Conservation (phyloP, 2,329 filamentous ascomycete genomes). For the Claviceps cyperi region DNA sequence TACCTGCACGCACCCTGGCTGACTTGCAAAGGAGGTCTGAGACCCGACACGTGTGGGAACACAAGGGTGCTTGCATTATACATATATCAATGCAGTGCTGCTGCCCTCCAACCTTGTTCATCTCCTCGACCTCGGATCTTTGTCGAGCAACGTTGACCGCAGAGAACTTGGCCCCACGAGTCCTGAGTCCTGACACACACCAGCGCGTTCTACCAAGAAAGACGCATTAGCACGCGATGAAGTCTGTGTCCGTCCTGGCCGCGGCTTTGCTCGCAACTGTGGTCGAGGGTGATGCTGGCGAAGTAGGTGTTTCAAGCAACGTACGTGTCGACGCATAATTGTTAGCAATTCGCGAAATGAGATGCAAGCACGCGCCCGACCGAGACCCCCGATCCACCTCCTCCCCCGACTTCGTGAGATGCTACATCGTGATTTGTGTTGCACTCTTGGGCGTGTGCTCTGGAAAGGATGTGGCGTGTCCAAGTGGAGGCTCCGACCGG, state of each 20-base stretch:
- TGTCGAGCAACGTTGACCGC: not conserved
- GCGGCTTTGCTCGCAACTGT: slow-evolving; percentile 18
- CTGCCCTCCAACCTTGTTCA: too few species aligned
- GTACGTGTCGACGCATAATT: slow-evolving; percentile 1
- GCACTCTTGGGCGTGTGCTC: not conserved
- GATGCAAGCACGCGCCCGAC: not conserved
- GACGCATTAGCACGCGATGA: slow-evolving; percentile 14
- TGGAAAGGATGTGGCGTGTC: not conserved
- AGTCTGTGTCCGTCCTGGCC: slow-evolving; percentile 17
- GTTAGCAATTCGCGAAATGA: not conserved
- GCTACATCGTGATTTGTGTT: not conserved
- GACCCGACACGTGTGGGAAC: not conserved
- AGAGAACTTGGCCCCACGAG: too few species aligned
- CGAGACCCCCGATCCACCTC: not conserved
- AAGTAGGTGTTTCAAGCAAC: not conserved
- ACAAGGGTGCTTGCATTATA: too few species aligned
- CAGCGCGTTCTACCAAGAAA: not conserved
- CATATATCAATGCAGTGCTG: too few species aligned
- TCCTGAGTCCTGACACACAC: not conserved
- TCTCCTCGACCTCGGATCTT: not conserved
- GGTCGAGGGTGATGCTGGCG: slow-evolving; percentile 10
- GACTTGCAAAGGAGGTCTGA: not conserved
- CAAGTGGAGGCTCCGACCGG: not conserved
- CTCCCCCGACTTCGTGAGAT: not conserved
- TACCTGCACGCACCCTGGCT: not conserved